A percentile compares a stretch with the other conserved stretches of the same genome.
phyloP scores from a whole-genome alignment of 2,329 filamentous ascomycete species.

The Dothideomycetes sp. region DNA sequence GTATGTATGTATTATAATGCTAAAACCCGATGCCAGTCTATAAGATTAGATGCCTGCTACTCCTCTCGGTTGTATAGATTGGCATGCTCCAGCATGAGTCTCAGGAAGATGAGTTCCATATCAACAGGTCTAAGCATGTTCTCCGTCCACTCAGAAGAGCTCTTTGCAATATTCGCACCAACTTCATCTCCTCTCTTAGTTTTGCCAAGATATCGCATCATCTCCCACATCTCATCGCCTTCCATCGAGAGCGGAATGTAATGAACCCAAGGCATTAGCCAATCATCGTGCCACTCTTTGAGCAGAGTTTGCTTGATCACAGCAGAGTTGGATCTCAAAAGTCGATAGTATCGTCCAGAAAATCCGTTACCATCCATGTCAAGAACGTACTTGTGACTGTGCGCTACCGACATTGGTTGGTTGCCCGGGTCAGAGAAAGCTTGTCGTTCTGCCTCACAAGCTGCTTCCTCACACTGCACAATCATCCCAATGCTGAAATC shows the following conservation, averaged over 20 bases:
- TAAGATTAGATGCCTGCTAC: too few relatives aligned
- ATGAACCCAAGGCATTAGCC: slow-evolving; percentile 48
- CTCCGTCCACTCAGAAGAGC: slow-evolving; percentile 14
- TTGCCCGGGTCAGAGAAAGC: slow-evolving; percentile 15
- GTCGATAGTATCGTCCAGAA: slow-evolving; percentile 44
- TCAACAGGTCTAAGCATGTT: slow-evolving; percentile 15
- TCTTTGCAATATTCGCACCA: slow-evolving; percentile 15
- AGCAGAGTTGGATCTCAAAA: slow-evolving; percentile 39
- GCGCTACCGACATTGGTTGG: background rate
- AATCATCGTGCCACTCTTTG: slow-evolving; percentile 51
- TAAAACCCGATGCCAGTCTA: too few relatives aligned
- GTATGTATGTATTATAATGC: too few relatives aligned
- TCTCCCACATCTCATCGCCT: slow-evolving; percentile 44
- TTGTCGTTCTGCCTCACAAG: slow-evolving; percentile 24
- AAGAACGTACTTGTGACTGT: slow-evolving; percentile 34
- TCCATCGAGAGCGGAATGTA: slow-evolving; percentile 45
- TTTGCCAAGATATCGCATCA: slow-evolving; percentile 38
- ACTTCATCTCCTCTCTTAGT: slow-evolving; percentile 15
- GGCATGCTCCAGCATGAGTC: too few relatives aligned
- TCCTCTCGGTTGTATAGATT: too few relatives aligned
- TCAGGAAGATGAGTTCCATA: too few relatives aligned
- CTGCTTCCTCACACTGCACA: slow-evolving; percentile 34
- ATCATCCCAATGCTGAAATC: slow-evolving; percentile 40
- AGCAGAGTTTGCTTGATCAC: slow-evolving; percentile 46
- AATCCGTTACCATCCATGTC: slow-evolving; percentile 51